Base-by-base conservation (phyloP, 2,329 filamentous ascomycete genomes). In the Dothistroma septosporum region DNA sequence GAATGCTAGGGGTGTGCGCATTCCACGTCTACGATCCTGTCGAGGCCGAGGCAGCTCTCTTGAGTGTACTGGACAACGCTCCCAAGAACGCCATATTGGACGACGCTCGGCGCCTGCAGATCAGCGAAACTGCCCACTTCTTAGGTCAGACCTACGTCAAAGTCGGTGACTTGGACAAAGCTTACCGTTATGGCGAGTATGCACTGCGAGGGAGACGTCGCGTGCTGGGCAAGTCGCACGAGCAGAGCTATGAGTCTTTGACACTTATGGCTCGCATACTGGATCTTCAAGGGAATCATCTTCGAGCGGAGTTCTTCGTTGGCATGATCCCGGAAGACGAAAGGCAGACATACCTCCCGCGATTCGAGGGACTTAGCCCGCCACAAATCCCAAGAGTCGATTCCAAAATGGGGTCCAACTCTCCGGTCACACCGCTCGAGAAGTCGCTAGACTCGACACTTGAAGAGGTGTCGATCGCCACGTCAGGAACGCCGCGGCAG, bases 211-310 rank as follows among this genome's bases (percentile, higher is more conserved):
- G 58, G n/a, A 65, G 71, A 47, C 59, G 68, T 41, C 63, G 64
- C 14, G 53, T 72, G 21, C 53, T 70, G 16, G 71, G 69, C 21
- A 73, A 73, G 59, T 63, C 60, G n/a, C 66, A 64, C 53, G 59
- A 63, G 10, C 63, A 63, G 10, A 64, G 69, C 28, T 62, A 70
- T 35, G 70, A 71, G 55, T 72, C 71, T 16, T 63, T 67, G 53
- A 68, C 69, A 12, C 65, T 73, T 48, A 71, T 72, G 68, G 68
- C 69, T 28, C 66, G 69, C 41, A 69, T 73, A 46, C 68, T 53
- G 10, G 31, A 58, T n/a, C 55, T 65, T 8, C 56, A 57, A 46
- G 53, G 59, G 16, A 63, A 63, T 31, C 32, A 53, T 32, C 32
- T 61, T n/a, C 49, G 56, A n/a, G 57, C 61, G 1, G 58, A 61